Conservation (phyloP, 345 rosid genomes). For the Kandelia obovata region DNA sequence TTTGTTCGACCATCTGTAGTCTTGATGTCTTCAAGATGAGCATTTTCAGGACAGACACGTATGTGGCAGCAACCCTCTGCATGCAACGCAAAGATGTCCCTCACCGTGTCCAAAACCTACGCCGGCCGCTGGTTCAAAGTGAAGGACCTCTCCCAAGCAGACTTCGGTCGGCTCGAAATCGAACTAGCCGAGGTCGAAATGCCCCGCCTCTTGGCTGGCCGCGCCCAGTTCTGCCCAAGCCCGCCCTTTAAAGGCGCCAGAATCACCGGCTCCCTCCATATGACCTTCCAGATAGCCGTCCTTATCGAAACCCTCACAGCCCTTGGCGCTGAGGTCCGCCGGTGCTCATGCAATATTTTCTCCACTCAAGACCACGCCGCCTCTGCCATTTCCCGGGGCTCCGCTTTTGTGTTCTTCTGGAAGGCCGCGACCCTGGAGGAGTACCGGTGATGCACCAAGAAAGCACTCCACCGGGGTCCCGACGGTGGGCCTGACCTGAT, state of each 20-base stretch:
- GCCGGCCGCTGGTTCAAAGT: constrained; percentile 79
- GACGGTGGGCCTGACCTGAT: constrained; percentile 79
- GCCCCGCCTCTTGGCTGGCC: constrained; percentile 51
- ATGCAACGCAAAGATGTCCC: neutral
- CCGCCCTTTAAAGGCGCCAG: constrained; percentile 82
- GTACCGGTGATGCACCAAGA: constrained; percentile 96
- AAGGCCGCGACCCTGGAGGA: constrained; percentile 88
- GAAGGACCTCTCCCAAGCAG: constrained; percentile 81
- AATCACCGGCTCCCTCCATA: constrained; percentile 85
- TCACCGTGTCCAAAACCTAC: constrained; percentile 31
- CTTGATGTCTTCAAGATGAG: too few relatives aligned
- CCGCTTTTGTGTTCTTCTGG: constrained; percentile 71
- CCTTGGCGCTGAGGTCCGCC: constrained; percentile 75
- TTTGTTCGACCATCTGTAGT: too few relatives aligned
- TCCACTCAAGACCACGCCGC: too few relatives aligned
- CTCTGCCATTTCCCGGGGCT: too few relatives aligned
- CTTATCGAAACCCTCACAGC: constrained; percentile 88
- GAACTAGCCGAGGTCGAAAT: constrained; percentile 68
- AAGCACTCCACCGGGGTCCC: constrained; percentile 88
- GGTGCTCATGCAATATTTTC: constrained; percentile 6
- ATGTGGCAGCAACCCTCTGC: too few relatives aligned
- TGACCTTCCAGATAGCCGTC: constrained; percentile 87
- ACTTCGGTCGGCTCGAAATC: constrained; percentile 81
- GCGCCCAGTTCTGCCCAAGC: constrained; percentile 67
- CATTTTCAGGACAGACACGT: too few relatives aligned